A percentile compares a stretch with the other conserved stretches of the same genome.
Evolutionary conservation across 1,139 yeast genomes (phyloP).

Genomic region (Candida glucosophila): DNA sequence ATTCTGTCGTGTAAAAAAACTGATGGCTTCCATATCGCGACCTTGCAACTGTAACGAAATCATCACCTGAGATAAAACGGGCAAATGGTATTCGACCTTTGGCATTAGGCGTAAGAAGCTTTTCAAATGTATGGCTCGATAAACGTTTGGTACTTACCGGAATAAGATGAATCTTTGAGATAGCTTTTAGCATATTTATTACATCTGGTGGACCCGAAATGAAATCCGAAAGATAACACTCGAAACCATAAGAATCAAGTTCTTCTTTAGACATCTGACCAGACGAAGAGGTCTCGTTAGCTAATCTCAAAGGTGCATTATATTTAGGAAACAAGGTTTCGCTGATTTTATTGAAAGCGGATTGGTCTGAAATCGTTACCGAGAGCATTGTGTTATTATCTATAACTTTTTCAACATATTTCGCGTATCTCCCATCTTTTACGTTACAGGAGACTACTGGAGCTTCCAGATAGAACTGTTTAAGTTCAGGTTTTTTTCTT

Average conservation of each 20-base stretch:
- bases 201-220: constrained; percentile 72
- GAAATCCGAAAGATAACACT: constrained; percentile 68
- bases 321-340: constrained; percentile 12
- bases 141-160: constrained; percentile 51
- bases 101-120: constrained; percentile 21
- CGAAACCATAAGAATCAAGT: constrained; percentile 54
- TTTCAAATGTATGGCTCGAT: constrained; percentile 29
- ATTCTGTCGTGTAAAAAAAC: constrained; percentile 32
- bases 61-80: constrained; percentile 55
- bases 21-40: constrained; percentile 57
- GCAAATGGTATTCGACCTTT: constrained; percentile 35
- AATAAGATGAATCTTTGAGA: constrained; percentile 46
- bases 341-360: constrained; percentile 24
- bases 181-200: constrained; percentile 61
- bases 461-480: constrained; percentile 53
- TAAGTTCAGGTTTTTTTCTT: constrained; percentile 21
- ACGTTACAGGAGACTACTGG: constrained; percentile 64
- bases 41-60: constrained; percentile 37
- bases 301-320: constrained; percentile 31
- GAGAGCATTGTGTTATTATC: constrained; percentile 49
- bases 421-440: constrained; percentile 39
- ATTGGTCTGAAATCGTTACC: constrained; percentile 26
- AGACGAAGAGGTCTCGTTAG: constrained; percentile 6
- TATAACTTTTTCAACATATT: constrained; percentile 50
- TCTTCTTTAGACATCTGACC: constrained; percentile 14